phyloP scores from a whole-genome alignment of 139 green algal genomes.

The Edaphochlamys debaryana region DNA sequence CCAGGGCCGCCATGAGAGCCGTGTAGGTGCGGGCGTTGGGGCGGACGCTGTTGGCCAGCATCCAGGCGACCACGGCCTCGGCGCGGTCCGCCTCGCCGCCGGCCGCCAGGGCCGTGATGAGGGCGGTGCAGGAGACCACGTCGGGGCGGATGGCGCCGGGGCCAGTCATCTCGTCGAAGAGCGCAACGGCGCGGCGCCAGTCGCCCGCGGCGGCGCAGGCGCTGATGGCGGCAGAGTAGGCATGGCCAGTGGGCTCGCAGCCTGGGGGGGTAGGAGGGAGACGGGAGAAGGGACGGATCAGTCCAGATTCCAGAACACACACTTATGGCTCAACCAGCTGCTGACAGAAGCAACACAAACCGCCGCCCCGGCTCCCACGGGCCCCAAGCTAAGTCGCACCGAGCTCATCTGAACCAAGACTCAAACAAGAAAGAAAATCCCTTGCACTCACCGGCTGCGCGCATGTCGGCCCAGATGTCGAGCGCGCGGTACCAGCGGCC shows the following conservation, averaged over 20 bases:
- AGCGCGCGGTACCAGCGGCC: constrained; percentile 72
- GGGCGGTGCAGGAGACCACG: constrained; percentile 90
- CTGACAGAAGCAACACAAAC: background rate
- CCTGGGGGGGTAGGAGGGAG: constrained; percentile 1
- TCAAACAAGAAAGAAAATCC: too few species aligned
- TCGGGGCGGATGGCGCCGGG: constrained; percentile 77
- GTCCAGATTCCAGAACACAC: background rate
- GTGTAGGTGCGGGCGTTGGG: constrained; percentile 92
- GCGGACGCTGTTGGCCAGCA: constrained; percentile 64
- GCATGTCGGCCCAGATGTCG: constrained; percentile 88
- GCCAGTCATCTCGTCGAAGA: constrained; percentile 90
- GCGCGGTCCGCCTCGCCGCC: constrained; percentile 77
- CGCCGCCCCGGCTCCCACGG: too few species aligned
- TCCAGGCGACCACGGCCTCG: constrained; percentile 74
- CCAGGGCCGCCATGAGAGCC: constrained; percentile 80
- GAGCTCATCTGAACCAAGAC: too few species aligned
- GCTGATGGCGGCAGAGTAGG: constrained; percentile 85
- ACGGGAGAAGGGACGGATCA: background rate
- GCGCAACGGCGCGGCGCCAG: constrained; percentile 76
- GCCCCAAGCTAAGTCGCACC: too few species aligned
- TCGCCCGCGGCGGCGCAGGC: constrained; percentile 80
- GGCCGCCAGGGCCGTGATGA: constrained; percentile 84
- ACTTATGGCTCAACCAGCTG: too few species aligned
- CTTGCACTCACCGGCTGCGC: constrained; percentile 53
- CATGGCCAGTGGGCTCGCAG: constrained; percentile 64